Conservation (phyloP, 2,329 filamentous ascomycete species). For the Stagonosporopsis vannaccii region DNA sequence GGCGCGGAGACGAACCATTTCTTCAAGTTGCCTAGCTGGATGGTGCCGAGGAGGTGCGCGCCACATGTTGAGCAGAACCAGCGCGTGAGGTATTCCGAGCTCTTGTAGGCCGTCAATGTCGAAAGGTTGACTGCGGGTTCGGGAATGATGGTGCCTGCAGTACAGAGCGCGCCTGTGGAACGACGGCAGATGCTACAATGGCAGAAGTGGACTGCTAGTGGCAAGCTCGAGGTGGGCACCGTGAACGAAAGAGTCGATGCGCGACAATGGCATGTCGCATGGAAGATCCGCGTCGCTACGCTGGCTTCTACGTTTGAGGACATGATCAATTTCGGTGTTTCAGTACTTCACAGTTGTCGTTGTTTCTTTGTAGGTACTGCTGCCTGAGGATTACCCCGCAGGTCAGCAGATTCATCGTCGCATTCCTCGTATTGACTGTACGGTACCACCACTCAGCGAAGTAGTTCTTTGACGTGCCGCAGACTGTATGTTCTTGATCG, state of each 20-base stretch:
- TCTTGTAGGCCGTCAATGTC: constrained; percentile 50
- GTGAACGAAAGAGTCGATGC: constrained; percentile 44
- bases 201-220: constrained; percentile 55
- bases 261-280: constrained; percentile 17
- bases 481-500: not conserved
- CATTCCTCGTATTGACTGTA: not conserved
- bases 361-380: not conserved
- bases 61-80: constrained; percentile 62
- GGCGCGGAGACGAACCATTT: constrained; percentile 35
- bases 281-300: not conserved
- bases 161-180: constrained; percentile 56
- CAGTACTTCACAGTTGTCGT: not conserved
- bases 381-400: not conserved
- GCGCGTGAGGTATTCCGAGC: constrained; percentile 52
- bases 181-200: constrained; percentile 61
- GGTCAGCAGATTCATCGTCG: not conserved
- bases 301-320: not conserved
- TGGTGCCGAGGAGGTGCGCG: constrained; percentile 46
- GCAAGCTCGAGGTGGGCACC: constrained; percentile 45
- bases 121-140: constrained; percentile 27
- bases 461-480: not conserved
- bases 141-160: constrained; percentile 54
- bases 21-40: not conserved
- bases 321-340: not conserved
- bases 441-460: not conserved